phyloP scores from a whole-genome alignment of 208 protist genomes.

The Leishmania arabica region DNA sequence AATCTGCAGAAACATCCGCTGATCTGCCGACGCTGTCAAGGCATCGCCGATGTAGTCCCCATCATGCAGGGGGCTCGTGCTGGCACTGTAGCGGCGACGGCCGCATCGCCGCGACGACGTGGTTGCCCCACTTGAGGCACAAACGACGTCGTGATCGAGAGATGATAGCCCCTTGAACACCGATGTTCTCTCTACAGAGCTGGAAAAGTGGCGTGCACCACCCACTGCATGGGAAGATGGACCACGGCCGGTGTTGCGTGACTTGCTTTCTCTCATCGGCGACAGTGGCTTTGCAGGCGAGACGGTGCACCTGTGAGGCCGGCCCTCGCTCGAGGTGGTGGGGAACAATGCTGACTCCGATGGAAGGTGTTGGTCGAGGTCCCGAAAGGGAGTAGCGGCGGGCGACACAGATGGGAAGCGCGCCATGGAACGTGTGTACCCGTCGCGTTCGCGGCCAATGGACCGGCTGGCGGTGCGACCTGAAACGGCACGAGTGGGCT shows the following conservation, averaged over 20 bases:
- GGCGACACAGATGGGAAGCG: neutral
- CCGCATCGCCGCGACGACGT: neutral
- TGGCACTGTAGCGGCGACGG: constrained; percentile 5
- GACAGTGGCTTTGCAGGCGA: constrained; percentile 5
- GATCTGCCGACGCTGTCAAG: neutral
- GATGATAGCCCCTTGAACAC: neutral
- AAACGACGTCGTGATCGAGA: neutral
- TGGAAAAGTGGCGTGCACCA: neutral
- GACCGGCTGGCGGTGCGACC: neutral
- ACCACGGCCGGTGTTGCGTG: neutral
- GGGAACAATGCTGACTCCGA: neutral
- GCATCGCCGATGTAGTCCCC: neutral
- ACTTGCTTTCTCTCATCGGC: neutral
- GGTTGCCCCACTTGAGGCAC: neutral
- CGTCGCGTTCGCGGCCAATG: neutral
- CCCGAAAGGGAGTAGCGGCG: neutral
- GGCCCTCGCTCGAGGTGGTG: neutral
- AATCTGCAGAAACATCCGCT: neutral
- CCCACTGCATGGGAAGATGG: neutral
- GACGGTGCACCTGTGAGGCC: neutral
- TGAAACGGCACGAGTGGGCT: neutral
- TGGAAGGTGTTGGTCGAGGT: neutral
- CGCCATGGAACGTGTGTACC: neutral
- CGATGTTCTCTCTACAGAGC: neutral
- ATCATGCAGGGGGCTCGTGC: neutral